Evolutionary conservation across 768 basidiomycete genomes (phyloP).

Genomic region (Xerocomellus amylosporus): DNA sequence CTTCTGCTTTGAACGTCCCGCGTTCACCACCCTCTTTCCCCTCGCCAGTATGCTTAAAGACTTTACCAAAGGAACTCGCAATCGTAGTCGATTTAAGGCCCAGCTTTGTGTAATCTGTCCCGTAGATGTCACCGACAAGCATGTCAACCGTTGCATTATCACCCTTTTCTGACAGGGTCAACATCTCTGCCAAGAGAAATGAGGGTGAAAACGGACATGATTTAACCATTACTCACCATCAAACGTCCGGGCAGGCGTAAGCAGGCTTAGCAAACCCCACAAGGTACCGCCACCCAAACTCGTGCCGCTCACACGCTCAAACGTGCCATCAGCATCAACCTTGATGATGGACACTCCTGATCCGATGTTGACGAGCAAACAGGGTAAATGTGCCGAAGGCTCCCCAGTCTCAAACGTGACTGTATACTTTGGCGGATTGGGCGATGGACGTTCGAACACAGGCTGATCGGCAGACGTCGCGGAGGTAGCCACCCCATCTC

Average conservation of each 20-base stretch:
- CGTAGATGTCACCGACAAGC: slow-evolving; percentile 99
- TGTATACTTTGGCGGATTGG: slow-evolving; percentile 84
- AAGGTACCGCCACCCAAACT: slow-evolving; percentile 96
- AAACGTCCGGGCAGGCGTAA: slow-evolving; percentile 94
- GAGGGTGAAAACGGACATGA: not conserved
- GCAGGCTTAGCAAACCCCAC: slow-evolving; percentile 91
- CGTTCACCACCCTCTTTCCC: slow-evolving; percentile 44
- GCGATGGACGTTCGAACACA: slow-evolving; percentile 77
- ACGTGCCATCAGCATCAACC: slow-evolving; percentile 92
- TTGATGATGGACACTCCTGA: slow-evolving; percentile 97
- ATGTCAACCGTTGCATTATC: slow-evolving; percentile 95
- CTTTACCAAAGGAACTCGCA: slow-evolving; percentile 97
- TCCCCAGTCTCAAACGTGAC: slow-evolving; percentile 80
- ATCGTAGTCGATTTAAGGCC: slow-evolving; percentile 98
- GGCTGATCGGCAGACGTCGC: slow-evolving; percentile 10
- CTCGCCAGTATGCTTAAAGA: slow-evolving; percentile 81
- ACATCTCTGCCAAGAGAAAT: slow-evolving; percentile 71
- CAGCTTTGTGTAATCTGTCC: slow-evolving; percentile 93
- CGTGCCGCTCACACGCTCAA: slow-evolving; percentile 96
- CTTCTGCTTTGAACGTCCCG: slow-evolving; percentile 79
- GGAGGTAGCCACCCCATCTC: slow-evolving; percentile 5
- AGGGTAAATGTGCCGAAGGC: slow-evolving; percentile 90
- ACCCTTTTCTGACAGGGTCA: slow-evolving; percentile 88
- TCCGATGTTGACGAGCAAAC: slow-evolving; percentile 96
- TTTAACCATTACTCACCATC: slow-evolving; percentile 68